Evolutionary conservation across 2,329 filamentous ascomycete genomes (phyloP).

Genomic region (Pochonia chlamydosporia): DNA sequence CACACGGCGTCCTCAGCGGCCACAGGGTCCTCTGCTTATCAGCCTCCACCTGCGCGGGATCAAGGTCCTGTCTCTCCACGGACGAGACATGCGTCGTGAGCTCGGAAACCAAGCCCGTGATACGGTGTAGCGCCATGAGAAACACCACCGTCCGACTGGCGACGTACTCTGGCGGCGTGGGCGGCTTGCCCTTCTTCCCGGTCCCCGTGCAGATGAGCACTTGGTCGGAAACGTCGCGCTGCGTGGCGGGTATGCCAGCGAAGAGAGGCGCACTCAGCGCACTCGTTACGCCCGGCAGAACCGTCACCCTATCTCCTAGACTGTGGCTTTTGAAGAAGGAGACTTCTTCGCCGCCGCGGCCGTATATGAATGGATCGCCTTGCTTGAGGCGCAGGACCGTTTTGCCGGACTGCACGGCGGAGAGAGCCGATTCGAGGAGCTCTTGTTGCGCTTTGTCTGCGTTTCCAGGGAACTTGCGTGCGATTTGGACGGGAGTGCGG

Average conservation of each 20-base stretch:
- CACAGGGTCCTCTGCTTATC: constrained; percentile 43
- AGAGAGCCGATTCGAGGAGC: constrained; percentile 71
- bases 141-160: constrained; percentile 80
- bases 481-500: constrained; percentile 82
- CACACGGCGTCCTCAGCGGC: constrained; percentile 77
- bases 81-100: constrained; percentile 46
- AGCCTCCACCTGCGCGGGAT: neutral
- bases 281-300: constrained; percentile 87
- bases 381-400: constrained; percentile 89
- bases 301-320: constrained; percentile 55
- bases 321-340: constrained; percentile 73
- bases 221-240: constrained; percentile 85
- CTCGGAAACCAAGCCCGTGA: constrained; percentile 66
- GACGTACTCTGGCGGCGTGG: constrained; percentile 75
- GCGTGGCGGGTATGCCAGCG: constrained; percentile 80
- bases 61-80: neutral
- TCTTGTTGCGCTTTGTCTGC: constrained; percentile 91
- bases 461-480: constrained; percentile 95
- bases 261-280: constrained; percentile 84
- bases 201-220: constrained; percentile 96
- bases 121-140: constrained; percentile 88
- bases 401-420: constrained; percentile 59
- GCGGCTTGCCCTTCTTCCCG: constrained; percentile 79
- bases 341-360: constrained; percentile 88
- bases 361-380: constrained; percentile 94